Evolutionary conservation across 176 grass and related monocot genomes (phyloP), one percentile per base, ranked within the genome.

Genomic region (Pontederia crassipes): DNA sequence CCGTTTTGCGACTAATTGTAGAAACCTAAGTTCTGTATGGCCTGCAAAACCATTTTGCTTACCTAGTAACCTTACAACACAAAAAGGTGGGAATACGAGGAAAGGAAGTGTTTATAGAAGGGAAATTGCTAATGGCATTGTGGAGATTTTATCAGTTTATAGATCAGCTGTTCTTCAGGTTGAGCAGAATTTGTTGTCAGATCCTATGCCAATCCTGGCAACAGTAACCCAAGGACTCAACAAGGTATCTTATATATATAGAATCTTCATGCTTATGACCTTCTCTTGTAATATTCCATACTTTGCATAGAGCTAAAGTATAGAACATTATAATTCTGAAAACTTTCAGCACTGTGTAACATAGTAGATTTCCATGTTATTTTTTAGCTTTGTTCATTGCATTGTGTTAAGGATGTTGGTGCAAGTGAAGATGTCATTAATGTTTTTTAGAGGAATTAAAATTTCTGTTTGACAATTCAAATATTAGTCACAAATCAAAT

Each of bases 91-190:
- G 1, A 87, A 83, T 62, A 56, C 57, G 61, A 88, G 67, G 56
- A 88, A 77, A 75, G 93, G 81, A 59, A 97, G 93, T 78, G 76
- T 71, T 52, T 97, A 97, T 35, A 72, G 79, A 68, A 88, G 87
- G 73, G 87, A 87, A 28, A 83, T 97, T 77, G 84, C 71, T n/a
- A 97, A 97, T 74, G 93, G 93, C 78, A 80, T 97, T 81, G 77
- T 78, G 9, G 93, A 97, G 55, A 83, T 91, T 88, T 85, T 97
- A 61, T 91, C 93, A 17, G 81, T 97, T 35, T 97, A 88, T 66
- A 88, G 93, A 63, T 72, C 93, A 68, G 83, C 87, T 83, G 84
- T 97, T 68, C 72, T 97, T 32, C 87, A 97, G 64, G 81, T 97
- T 45, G 93, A 97, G 75, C 87, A 97, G 79, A 97, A 97, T 67